These are phyloP conservation scores for Apium graveolens DNA, from an alignment of 129 eudicot genomes.

Conservation along the genomic window DNA sequence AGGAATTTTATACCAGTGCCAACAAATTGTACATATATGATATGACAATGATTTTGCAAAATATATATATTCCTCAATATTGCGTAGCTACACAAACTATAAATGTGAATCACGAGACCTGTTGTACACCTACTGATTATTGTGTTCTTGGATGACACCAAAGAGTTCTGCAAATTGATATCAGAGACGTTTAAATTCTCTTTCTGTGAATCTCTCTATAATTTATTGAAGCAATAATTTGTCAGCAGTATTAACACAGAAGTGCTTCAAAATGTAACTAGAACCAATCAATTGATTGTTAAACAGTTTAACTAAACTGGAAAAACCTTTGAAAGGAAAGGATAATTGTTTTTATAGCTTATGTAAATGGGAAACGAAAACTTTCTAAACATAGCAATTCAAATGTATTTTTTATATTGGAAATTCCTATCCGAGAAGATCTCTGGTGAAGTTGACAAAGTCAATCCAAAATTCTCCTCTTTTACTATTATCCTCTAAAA, in stretches of 20 bases:
- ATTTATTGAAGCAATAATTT: neutral
- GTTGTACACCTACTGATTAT: neutral
- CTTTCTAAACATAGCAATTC: neutral
- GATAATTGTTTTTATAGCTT: neutral
- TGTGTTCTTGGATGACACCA: neutral
- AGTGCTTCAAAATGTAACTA: neutral
- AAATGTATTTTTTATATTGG: neutral
- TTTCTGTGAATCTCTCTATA: neutral
- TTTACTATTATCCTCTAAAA: slow-evolving; percentile 1
- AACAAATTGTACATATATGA: slow-evolving; percentile 6
- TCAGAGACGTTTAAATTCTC: neutral
- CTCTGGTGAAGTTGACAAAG: slow-evolving; percentile 4
- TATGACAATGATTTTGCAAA: neutral
- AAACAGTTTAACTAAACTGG: neutral
- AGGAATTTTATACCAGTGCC: slow-evolving; percentile 1
- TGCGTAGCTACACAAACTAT: neutral
- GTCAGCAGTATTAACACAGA: neutral
- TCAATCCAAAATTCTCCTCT: slow-evolving; percentile 17
- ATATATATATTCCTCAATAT: neutral
- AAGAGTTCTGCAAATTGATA: neutral
- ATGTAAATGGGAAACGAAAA: neutral
- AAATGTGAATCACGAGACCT: neutral
- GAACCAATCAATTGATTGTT: neutral
- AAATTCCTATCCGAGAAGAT: neutral
- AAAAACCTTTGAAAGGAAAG: neutral